These are phyloP conservation scores for Chaetomium tenue DNA, from an alignment of 495 filamentous ascomycete genomes.

Conservation along the genomic window DNA sequence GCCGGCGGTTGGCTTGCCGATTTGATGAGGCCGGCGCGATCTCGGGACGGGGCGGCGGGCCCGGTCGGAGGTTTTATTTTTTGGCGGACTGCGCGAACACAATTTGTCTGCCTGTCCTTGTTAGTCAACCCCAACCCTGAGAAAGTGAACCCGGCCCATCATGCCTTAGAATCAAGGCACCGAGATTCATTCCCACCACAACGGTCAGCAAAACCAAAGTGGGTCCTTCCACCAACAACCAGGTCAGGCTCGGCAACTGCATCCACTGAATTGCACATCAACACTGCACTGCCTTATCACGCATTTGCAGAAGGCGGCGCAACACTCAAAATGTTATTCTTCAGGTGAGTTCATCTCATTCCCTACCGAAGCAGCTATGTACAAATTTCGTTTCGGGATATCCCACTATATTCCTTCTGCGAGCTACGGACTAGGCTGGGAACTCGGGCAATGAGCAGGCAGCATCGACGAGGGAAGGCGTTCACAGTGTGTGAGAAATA, in stretches of 20 bases:
- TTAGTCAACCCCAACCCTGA: not conserved
- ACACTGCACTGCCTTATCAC: not conserved
- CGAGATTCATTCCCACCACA: no score
- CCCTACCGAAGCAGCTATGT: not conserved
- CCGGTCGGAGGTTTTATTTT: not conserved
- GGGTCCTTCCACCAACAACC: conserved; percentile 7
- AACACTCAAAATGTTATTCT: conserved; percentile 53
- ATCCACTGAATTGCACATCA: not conserved
- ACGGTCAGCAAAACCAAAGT: not conserved
- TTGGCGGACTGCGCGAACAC: not conserved
- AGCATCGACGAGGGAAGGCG: no score
- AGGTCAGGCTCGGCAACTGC: conserved; percentile 15
- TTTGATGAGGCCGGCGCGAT: conserved; percentile 12
- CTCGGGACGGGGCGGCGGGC: conserved; percentile 2
- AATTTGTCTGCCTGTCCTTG: no score
- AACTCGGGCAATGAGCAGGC: no score
- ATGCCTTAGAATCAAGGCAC: not conserved
- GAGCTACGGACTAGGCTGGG: no score
- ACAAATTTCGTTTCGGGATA: not conserved
- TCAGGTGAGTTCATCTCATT: conserved; percentile 46
- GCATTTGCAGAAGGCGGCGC: not conserved
- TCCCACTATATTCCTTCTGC: no score
- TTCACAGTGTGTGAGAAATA: no score
- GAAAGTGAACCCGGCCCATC: not conserved
- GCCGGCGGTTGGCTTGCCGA: conserved; percentile 5